Evolutionary conservation across 116 monocot species (phyloP), one percentile per base, ranked within the genome.

Genomic region (Papilionanthe hybrid): DNA sequence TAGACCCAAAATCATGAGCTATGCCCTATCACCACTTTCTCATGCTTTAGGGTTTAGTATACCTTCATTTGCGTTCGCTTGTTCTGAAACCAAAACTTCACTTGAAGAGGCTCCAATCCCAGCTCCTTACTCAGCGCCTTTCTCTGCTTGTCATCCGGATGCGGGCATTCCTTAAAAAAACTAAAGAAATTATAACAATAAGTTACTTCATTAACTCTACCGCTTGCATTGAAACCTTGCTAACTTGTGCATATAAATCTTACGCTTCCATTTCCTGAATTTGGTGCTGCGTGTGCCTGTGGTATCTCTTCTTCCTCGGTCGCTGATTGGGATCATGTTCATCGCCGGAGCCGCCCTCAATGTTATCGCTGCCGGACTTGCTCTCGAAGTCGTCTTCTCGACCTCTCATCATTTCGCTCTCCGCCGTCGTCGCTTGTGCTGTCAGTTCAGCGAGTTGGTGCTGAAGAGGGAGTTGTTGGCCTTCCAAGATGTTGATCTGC

Each of bases 51-150:
- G 13, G 8, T 69, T 30, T 25, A 37, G 23, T 25, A 58, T 10
- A 93, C 96, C 94, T 96, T 96, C 94, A 93, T 96, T 76, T 96
- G 96, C 8, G 96, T 96, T 75, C 96, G 87, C 81, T 96, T 96
- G 88, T 96, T 96, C 76, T 96, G 96, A 81, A 96, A 96, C 96
- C 96, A 96, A 75, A 96, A 96, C 79, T 96, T 96, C 80, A 96
- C 91, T 86, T 96, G 96, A 1, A 96, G 88, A 1, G 94, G 96
- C 68, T 96, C 96, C 32, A 96, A 55, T 19, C 91, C 93, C 23
- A 96, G 82, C 77, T 96, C 96, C 27, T 92, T 58, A 84, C 96
- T 93, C 1, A 96, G 84, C 79, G 92, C 94, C 77, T 96, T 96
- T 74, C 96, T 87, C 79, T 96, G 96, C 89, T 96, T 96, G 87